Percentiles rank a stretch among this genome's conserved stretches.
These are phyloP conservation scores for Atkinsonella texensis DNA, from an alignment of 2,329 filamentous ascomycete genomes.

Conservation along the genomic window DNA sequence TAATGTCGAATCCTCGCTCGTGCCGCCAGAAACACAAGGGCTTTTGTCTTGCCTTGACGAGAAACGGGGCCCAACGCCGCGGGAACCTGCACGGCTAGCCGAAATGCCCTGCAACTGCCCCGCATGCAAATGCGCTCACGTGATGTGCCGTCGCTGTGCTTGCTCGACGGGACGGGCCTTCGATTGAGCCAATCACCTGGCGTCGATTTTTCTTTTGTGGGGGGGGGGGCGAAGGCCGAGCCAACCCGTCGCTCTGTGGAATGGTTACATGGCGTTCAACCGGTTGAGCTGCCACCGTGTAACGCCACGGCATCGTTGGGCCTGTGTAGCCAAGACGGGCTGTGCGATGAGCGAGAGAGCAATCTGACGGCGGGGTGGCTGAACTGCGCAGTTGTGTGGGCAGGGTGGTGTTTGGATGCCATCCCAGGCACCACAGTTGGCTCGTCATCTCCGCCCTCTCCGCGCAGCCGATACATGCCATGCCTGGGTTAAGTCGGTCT, in stretches of 20 bases:
- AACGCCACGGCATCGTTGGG: background rate
- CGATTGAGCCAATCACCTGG: conserved; percentile 14
- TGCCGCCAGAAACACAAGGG: background rate
- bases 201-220: background rate
- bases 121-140: conserved; percentile 24
- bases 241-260: background rate
- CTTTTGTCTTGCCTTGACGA: conserved; percentile 8
- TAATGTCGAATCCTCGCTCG: background rate
- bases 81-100: conserved; percentile 23
- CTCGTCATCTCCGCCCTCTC: background rate
- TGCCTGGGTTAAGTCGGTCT: background rate
- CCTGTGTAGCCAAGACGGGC: background rate
- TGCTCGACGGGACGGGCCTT: conserved; percentile 27
- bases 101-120: conserved; percentile 18
- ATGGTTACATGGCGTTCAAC: background rate
- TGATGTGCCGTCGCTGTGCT: conserved; percentile 20
- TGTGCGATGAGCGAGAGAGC: no score
- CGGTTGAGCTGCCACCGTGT: background rate
- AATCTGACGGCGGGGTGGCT: background rate
- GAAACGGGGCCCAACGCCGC: conserved; percentile 16
- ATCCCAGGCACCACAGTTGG: background rate
- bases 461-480: background rate
- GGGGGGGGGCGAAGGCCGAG: no score
- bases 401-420: background rate
- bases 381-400: background rate